Evolutionary conservation across 805 yeast species (phyloP).

Genomic region (Vanderwaltozyma tropicalis): DNA sequence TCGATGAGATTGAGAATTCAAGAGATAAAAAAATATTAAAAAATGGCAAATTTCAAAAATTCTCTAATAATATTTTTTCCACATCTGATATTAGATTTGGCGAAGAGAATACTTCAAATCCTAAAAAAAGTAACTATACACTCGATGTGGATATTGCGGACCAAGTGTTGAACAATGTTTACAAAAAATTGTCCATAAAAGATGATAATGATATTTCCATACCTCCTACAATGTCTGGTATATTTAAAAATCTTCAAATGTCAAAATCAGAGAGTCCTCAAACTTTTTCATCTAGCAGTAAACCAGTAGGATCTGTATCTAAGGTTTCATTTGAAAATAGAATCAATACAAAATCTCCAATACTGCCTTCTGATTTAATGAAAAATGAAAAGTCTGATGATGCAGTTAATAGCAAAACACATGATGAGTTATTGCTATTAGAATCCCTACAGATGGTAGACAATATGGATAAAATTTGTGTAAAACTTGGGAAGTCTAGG

Average conservation of each 20-base stretch:
- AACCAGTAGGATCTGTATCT: constrained; percentile 1
- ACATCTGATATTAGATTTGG: constrained; percentile 25
- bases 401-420: constrained; percentile 6
- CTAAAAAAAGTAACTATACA: constrained; percentile 2
- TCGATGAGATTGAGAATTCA: constrained; percentile 6
- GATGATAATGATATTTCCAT: not conserved
- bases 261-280: not conserved
- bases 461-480: constrained; percentile 58
- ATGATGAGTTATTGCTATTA: constrained; percentile 27
- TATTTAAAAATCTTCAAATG: not conserved
- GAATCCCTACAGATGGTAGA: constrained; percentile 42
- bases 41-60: constrained; percentile 2
- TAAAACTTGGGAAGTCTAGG: constrained; percentile 49
- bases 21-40: constrained; percentile 7
- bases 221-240: not conserved
- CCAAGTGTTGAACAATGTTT: constrained; percentile 19
- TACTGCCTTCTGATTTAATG: not conserved
- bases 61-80: constrained; percentile 17
- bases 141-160: constrained; percentile 20
- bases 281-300: too few relatives aligned
- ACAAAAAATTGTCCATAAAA: constrained; percentile 18
- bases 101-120: constrained; percentile 3
- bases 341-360: constrained; percentile 1
- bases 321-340: constrained; percentile 20
- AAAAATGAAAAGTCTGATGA: not conserved